These are phyloP conservation scores for Auriscalpium orientale DNA, from an alignment of 768 basidiomycete species.

Conservation along the genomic window DNA sequence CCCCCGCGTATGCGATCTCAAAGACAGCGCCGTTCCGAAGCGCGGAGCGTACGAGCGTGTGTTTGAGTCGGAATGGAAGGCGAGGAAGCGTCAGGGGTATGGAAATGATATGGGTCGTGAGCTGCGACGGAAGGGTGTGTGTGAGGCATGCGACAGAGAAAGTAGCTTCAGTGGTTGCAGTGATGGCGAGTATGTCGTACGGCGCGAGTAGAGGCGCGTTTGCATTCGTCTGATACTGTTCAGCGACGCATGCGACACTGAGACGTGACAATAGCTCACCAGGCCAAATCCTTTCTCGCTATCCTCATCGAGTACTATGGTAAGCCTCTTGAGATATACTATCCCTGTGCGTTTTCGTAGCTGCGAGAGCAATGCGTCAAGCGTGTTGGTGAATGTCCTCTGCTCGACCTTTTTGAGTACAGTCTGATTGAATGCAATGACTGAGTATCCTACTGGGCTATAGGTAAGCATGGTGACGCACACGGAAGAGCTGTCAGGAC, in stretches of 20 bases:
- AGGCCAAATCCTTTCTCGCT: slow-evolving; percentile 84
- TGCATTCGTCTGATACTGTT: slow-evolving; percentile 50
- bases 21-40: slow-evolving; percentile 78
- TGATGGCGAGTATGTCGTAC: slow-evolving; percentile 74
- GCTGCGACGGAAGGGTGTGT: slow-evolving; percentile 63
- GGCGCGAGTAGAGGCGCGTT: slow-evolving; percentile 51
- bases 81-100: slow-evolving; percentile 73
- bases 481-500: slow-evolving; percentile 21
- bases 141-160: slow-evolving; percentile 79
- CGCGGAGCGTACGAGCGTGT: slow-evolving; percentile 75
- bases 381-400: slow-evolving; percentile 58
- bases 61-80: slow-evolving; percentile 74
- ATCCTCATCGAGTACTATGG: slow-evolving; percentile 73
- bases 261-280: slow-evolving; percentile 32
- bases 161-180: slow-evolving; percentile 62
- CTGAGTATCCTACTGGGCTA: slow-evolving; percentile 74
- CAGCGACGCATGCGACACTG: neutral
- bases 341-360: slow-evolving; percentile 52
- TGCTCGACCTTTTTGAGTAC: slow-evolving; percentile 66
- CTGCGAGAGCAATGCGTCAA: slow-evolving; percentile 51
- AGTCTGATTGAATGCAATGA: slow-evolving; percentile 70
- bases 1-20: slow-evolving; percentile 73
- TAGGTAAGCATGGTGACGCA: slow-evolving; percentile 5
- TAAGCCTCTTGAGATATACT: slow-evolving; percentile 66
- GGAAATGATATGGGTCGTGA: slow-evolving; percentile 76